Conservation (phyloP, 768 basidiomycete species). For the Baorangia bicolor region DNA sequence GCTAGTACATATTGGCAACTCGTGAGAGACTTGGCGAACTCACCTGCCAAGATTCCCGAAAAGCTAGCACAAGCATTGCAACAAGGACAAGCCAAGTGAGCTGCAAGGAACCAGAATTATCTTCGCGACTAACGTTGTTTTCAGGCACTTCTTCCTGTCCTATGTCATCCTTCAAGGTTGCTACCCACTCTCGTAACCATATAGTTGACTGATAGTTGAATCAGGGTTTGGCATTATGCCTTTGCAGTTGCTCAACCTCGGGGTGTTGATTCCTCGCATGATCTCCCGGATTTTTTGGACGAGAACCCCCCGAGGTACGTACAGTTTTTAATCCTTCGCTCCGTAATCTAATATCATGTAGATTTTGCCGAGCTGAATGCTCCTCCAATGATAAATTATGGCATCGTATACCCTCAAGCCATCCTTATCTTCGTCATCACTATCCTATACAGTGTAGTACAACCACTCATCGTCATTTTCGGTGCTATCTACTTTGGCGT, state of each 20-base stretch:
- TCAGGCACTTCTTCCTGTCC: conserved; percentile 78
- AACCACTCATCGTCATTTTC: conserved; percentile 93
- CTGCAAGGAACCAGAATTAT: background rate
- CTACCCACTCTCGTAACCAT: background rate
- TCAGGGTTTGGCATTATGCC: conserved; percentile 93
- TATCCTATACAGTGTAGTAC: conserved; percentile 91
- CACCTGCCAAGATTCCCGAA: conserved; percentile 91
- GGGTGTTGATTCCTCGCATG: conserved; percentile 78
- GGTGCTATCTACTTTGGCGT: conserved; percentile 96
- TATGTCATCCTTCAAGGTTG: conserved; percentile 83
- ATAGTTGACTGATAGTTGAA: conserved; percentile 3
- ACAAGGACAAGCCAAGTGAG: conserved; percentile 68
- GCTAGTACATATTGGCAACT: conserved; percentile 93
- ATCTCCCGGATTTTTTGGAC: conserved; percentile 76
- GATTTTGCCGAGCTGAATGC: conserved; percentile 97
- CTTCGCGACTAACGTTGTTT: conserved; percentile 8
- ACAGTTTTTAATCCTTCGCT: background rate
- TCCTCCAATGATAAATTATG: conserved; percentile 98
- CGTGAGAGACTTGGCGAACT: conserved; percentile 87
- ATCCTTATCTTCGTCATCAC: conserved; percentile 96
- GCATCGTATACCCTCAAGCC: conserved; percentile 94
- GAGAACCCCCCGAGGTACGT: conserved; percentile 84
- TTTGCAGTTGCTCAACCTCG: conserved; percentile 88
- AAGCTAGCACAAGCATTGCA: conserved; percentile 85
- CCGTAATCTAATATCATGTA: conserved; percentile 31